phyloP scores from a whole-genome alignment of 2,329 filamentous ascomycete genomes.

The Aspergillus unguis region DNA sequence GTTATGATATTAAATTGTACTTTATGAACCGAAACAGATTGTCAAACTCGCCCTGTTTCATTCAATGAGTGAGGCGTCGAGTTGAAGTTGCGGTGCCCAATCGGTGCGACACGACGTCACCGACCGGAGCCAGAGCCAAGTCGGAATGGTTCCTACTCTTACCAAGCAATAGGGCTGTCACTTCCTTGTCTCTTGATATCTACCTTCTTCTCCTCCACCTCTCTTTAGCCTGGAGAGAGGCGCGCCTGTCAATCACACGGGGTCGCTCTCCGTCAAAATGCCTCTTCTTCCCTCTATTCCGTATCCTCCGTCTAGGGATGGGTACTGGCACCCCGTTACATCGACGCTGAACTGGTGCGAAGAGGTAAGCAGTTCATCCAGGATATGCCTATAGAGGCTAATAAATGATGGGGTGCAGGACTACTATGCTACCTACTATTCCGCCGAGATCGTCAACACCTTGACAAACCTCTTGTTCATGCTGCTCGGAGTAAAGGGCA shows the following conservation, averaged over 20 bases:
- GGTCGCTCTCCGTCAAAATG: constrained; percentile 22
- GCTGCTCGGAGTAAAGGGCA: constrained; percentile 70
- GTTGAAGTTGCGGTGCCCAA: constrained; percentile 2
- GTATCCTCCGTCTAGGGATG: constrained; percentile 49
- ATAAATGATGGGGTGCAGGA: constrained; percentile 50
- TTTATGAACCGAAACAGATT: no score
- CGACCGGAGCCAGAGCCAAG: background rate
- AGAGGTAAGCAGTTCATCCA: constrained; percentile 52
- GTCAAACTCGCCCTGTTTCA: no score
- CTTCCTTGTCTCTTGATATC: background rate
- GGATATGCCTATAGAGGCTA: background rate
- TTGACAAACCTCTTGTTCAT: constrained; percentile 81
- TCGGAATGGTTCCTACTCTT: constrained; percentile 3
- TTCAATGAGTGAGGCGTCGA: no score
- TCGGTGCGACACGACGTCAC: constrained; percentile 12
- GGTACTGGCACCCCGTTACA: constrained; percentile 68
- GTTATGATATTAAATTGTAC: background rate
- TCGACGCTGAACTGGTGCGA: constrained; percentile 77
- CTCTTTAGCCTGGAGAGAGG: background rate
- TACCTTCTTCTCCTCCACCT: background rate
- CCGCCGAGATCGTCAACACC: constrained; percentile 75
- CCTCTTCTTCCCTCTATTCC: constrained; percentile 32
- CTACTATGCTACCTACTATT: constrained; percentile 70
- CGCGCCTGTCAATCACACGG: no score
- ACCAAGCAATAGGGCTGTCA: constrained; percentile 3